Conservation (phyloP, 2,329 filamentous ascomycete genomes). For the Aspergillus sp. region DNA sequence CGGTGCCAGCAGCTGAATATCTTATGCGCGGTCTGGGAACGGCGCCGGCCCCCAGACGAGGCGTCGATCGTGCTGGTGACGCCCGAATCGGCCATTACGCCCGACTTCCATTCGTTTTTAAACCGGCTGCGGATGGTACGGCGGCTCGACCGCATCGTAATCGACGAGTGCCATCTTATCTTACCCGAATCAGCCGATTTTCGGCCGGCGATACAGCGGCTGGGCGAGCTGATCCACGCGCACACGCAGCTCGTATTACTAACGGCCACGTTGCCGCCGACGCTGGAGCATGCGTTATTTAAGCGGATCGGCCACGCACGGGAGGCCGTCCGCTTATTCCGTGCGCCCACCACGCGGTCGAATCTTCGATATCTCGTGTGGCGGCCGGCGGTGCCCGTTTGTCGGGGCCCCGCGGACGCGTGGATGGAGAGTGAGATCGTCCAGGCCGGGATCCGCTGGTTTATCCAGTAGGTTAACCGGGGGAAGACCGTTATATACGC, state of each 20-base stretch:
- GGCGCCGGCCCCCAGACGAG: not conserved
- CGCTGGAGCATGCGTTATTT: slow-evolving; percentile 1
- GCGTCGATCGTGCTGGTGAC: not conserved
- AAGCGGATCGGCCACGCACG: not conserved
- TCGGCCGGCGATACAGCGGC: not conserved
- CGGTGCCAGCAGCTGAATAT: not conserved
- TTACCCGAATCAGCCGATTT: slow-evolving; percentile 7
- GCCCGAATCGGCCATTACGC: not conserved
- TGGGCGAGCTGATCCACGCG: not conserved
- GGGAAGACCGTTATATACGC: not conserved
- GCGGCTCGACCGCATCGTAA: not conserved
- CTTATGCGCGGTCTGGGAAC: not conserved
- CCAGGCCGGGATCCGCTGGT: not conserved
- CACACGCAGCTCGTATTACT: slow-evolving; percentile 11
- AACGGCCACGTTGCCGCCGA: slow-evolving; percentile 11
- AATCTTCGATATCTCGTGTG: slow-evolving; percentile 9
- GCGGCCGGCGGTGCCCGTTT: not conserved
- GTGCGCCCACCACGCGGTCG: not conserved
- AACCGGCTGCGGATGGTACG: not conserved
- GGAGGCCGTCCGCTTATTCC: not conserved
- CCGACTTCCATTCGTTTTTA: not conserved
- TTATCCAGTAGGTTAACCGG: not conserved
- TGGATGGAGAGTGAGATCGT: not conserved
- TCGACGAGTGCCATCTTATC: slow-evolving; percentile 9
- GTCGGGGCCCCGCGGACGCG: not conserved